Evolutionary conservation across 129 eudicot species (phyloP), one percentile per base, ranked within the genome.

Genomic region (Rutidosis leptorrhynchoides): DNA sequence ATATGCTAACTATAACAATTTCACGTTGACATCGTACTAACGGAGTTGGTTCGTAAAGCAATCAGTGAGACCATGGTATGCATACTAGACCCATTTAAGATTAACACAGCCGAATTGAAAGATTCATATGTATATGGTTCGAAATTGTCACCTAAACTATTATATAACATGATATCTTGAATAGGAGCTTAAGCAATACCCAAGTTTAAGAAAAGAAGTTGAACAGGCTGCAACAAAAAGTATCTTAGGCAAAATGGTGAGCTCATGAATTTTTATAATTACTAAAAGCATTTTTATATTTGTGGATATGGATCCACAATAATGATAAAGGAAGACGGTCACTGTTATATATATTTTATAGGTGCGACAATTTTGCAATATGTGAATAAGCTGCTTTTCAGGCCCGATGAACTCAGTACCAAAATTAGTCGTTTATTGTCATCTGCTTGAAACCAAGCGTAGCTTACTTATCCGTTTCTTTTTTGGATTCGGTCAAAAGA

Each of bases 391-490:
- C 79, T 79, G 16, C 77, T 79, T 49, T 80, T 70, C n/a, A 6
- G 77, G 84, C 12, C 70, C 79, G 20, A 70, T 68, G 79, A 77
- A 69, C 76, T 77, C 85, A 20, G 73, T 81, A 73, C 82, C 85
- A 7, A 81, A 81, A 64, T 78, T 82, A 4, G 82, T 81, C 51
- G 85, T 77, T 49, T 74, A 81, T 42, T 81, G 82, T 65, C 86
- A 81, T 74, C 82, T 81, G 40, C 78, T 77, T 29, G 80, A 83
- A 77, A 84, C 87, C 51, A 79, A 83, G 53, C 82, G 74, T 57
- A 70, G 69, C 63, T 58, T 83, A 25, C 79, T 83, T 56, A 77
- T 72, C 58, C 74, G 32, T 61, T 83, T 83, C 48, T 75, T 79
- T 62, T 80, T 67, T 5, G 79, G 79, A 19, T 71, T 83, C 14